Base-by-base conservation (phyloP, 345 rosid genomes). In the Salix viminalis region DNA sequence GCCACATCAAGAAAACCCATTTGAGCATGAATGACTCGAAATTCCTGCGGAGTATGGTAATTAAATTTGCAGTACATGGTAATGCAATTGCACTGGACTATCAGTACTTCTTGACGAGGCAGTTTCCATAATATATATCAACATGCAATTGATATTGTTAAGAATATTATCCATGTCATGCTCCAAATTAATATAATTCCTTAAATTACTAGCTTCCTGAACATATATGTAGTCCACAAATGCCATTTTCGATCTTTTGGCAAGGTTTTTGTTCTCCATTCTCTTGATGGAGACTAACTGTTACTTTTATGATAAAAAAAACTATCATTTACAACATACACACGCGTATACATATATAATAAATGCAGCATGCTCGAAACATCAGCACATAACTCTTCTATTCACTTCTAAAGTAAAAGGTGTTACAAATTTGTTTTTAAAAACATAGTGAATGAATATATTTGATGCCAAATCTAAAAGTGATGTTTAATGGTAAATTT, bases 1-100 rank as follows among this genome's bases (percentile, higher is more conserved):
- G 36, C n/a, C 36, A 77, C 16, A 71, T 21, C 67, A 72, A 13
- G n/a, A 54, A 32, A 61, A 56, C 26, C 37, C 48, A 74, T 80
- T 75, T 56, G 30, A 68, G 50, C 64, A 69, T 23, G 32, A 23
- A 36, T 54, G 5, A 24, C 50, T 74, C n/a, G 75, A 24, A 36
- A 69, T 15, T 19, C 12, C 12, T 18, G 12, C 28, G 9, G 10
- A 16, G 16, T 37, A 34, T 15, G 44, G 7, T 16, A 36, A 66
- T 37, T 34, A 56, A 41, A 6, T 15, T 66, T 18, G 44, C 44
- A 66, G 21, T 34, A 23, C 62, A 56, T 56, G 10, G 50, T 46
- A 21, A 56, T 56, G 61, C 61, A 56, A 2, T 23, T 56, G 62
- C 14, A n/a, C 62, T 56, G 62, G 12, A 56, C 13, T 56, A n/a